phyloP scores from a whole-genome alignment of 106 monocot species.

The Phalaenopsis aphrodite region DNA sequence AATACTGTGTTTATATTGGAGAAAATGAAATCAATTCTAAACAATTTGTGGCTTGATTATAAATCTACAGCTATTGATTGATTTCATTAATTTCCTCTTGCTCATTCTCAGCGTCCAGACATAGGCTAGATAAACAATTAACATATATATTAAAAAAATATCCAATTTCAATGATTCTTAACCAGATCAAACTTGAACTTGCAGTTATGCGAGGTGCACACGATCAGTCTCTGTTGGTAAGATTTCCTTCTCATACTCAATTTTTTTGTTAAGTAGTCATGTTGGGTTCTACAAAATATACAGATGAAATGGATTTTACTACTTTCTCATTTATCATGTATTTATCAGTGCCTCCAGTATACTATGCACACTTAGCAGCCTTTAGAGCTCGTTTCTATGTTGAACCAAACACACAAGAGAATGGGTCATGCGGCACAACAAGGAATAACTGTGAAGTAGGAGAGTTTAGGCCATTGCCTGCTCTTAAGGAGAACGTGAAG shows the following conservation, averaged over 20 bases:
- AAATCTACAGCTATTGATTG: neutral
- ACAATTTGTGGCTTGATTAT: no score
- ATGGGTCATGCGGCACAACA: conserved; percentile 37
- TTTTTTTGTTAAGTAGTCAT: neutral
- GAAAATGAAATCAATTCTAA: no score
- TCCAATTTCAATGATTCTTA: neutral
- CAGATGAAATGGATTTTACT: neutral
- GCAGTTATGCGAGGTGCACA: conserved; percentile 83
- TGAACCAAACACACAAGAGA: conserved; percentile 77
- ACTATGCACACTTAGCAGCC: conserved; percentile 89
- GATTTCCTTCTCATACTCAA: neutral
- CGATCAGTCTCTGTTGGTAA: conserved; percentile 78
- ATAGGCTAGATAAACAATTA: neutral
- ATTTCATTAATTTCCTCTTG: neutral
- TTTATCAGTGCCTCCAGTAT: conserved; percentile 82
- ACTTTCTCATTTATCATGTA: neutral
- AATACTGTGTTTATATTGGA: no score
- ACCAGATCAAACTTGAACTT: neutral
- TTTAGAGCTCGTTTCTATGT: conserved; percentile 89
- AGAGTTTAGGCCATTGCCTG: conserved; percentile 64
- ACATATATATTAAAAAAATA: neutral
- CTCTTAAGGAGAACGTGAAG: conserved; percentile 91
- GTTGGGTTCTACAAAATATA: neutral
- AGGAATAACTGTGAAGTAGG: conserved; percentile 32
- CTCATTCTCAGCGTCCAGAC: neutral